These are phyloP conservation scores for Thielaviopsis populi DNA, from an alignment of 2,329 filamentous ascomycete genomes.

Conservation along the genomic window DNA sequence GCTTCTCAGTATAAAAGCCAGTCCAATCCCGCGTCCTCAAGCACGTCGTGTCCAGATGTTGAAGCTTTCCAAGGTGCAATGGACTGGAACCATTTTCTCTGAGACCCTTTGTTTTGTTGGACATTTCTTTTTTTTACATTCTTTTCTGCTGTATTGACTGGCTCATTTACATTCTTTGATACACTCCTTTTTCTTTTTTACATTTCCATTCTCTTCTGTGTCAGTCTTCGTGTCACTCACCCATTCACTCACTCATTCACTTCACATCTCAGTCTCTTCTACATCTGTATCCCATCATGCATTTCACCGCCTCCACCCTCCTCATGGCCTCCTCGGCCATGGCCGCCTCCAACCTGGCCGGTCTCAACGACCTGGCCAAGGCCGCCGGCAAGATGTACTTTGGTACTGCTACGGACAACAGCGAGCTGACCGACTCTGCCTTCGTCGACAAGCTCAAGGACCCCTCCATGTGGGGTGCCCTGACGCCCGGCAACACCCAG, in stretches of 20 bases:
- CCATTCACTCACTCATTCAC: neutral
- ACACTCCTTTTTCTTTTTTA: neutral
- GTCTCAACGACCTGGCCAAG: conserved; percentile 35
- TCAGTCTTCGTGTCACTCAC: neutral
- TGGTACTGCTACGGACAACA: conserved; percentile 44
- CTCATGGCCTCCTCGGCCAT: conserved; percentile 21
- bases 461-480: conserved; percentile 42
- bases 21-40: neutral
- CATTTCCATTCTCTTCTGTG: neutral
- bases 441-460: conserved; percentile 37
- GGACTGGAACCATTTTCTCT: conserved; percentile 15
- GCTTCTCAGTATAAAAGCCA: neutral
- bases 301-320: conserved; percentile 18
- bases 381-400: conserved; percentile 43
- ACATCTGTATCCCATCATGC: conserved; percentile 19
- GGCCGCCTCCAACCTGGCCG: conserved; percentile 21
- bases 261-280: neutral
- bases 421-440: conserved; percentile 31
- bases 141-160: conserved; percentile 10
- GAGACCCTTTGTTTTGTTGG: neutral
- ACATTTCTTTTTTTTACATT: conserved; percentile 8
- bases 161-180: conserved; percentile 13
- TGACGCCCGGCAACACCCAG: conserved; percentile 45
- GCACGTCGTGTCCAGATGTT: neutral
- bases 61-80: conserved; percentile 3